Percentiles rank a stretch among this genome's conserved stretches.
Conservation (phyloP, 2,329 filamentous ascomycete genomes). For the Lasiodiplodia theobromae region DNA sequence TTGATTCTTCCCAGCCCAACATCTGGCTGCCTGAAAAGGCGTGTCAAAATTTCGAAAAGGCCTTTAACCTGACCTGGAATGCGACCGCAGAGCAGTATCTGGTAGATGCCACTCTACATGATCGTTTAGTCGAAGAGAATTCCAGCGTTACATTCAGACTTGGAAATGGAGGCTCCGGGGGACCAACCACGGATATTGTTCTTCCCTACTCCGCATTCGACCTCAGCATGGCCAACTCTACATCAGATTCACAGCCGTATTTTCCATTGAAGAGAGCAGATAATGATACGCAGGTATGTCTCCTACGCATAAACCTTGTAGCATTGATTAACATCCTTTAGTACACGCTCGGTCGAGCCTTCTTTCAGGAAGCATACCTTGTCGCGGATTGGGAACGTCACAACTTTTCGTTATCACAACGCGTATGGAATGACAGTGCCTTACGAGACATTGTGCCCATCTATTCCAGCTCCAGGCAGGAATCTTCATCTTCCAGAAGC, state of each 20-base stretch:
- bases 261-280: background rate
- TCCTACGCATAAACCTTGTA: background rate
- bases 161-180: background rate
- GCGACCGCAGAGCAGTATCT: background rate
- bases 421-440: background rate
- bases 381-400: conserved; percentile 41
- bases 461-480: background rate
- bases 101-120: background rate
- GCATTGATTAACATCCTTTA: conserved; percentile 30
- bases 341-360: conserved; percentile 37
- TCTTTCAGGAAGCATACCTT: conserved; percentile 41
- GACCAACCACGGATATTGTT: background rate
- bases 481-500: background rate
- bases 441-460: background rate
- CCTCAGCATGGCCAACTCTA: background rate
- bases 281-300: background rate
- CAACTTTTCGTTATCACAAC: conserved; percentile 45
- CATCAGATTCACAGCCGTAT: background rate
- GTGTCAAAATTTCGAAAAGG: background rate
- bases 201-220: background rate
- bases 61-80: background rate
- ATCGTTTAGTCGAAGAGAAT: background rate
- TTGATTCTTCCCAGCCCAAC: background rate
- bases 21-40: background rate
- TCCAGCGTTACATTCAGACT: background rate